Base-by-base conservation (phyloP, 306 rosid genomes). In the Ammopiptanthus mongolicus region DNA sequence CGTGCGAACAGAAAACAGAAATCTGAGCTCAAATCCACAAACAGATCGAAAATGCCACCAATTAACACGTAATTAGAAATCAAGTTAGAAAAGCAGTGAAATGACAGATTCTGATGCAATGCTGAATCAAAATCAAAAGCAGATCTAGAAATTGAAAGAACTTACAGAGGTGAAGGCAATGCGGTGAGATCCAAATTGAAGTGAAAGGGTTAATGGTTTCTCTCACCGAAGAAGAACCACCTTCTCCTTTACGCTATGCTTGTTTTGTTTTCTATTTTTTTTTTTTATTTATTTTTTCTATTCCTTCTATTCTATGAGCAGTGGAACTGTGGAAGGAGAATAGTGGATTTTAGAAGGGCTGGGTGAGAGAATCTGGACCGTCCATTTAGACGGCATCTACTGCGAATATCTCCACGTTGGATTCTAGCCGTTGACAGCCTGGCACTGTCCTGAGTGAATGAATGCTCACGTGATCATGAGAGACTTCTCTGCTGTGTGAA, bases 61-160 rank as follows among this genome's bases (percentile, higher is more conserved):
- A 12, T 17, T 36, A 50, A 17, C n/a, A 62, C 18, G 41, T 5
- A 65, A 69, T 39, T 13, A 56, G 14, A 8, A 51, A 79, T 57
- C 23, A 34, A 69, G 65, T 33, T 65, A 25, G 3, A 25, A 68
- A 63, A 37, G 39, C 79, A 22, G 3, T 10, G 10, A 22, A 63
- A 28, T 13, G 17, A 18, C n/a, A 41, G 15, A 65, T 18, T 68
- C 10, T 18, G 12, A 39, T 9, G 68, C 34, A 33, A 39, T 50
- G 66, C 4, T 2, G 22, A 48, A 69, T 51, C 44, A 50, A 60
- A 6, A 36, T 12, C 19, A 50, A 21, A 42, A 50, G 70, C 78
- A 86, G 87, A 91, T 89, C 96, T 82, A 61, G 23, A 48, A 75
- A 86, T 3, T 3, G 23, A 21, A 11, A 36, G 2, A 69, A 78